These are phyloP conservation scores for Gossypium anomalum DNA, from an alignment of 345 rosid genomes.

Conservation along the genomic window DNA sequence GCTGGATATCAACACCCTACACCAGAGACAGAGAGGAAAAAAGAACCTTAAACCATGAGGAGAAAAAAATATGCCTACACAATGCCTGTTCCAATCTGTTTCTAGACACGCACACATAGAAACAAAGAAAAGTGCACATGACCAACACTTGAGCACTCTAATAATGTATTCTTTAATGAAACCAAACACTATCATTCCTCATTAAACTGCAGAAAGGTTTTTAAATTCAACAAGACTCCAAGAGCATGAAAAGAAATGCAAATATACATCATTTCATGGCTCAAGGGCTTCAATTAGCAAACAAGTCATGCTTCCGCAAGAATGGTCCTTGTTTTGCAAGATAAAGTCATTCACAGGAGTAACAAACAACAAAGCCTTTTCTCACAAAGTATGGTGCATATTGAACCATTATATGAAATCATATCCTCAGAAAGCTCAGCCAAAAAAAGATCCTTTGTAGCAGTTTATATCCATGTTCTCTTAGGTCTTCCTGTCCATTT, in stretches of 20 bases:
- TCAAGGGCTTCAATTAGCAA: neutral
- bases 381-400: neutral
- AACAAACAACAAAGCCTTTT: neutral
- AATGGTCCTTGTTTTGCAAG: neutral
- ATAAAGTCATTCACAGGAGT: neutral
- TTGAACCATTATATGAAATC: neutral
- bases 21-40: conserved; percentile 7
- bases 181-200: neutral
- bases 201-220: neutral
- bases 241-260: neutral
- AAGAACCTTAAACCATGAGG: conserved; percentile 11
- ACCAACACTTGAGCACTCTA: neutral
- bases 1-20: conserved; percentile 93
- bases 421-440: neutral
- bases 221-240: neutral
- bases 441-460: neutral
- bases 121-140: conserved; percentile 1
- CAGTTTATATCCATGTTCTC: neutral
- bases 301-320: neutral
- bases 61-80: neutral
- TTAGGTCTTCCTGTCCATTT: neutral
- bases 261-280: neutral
- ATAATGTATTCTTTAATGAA: neutral
- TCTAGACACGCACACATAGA: neutral
- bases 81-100: neutral